Conservation (phyloP, 2,329 filamentous ascomycete genomes). For the Biscogniauxia mediterranea region DNA sequence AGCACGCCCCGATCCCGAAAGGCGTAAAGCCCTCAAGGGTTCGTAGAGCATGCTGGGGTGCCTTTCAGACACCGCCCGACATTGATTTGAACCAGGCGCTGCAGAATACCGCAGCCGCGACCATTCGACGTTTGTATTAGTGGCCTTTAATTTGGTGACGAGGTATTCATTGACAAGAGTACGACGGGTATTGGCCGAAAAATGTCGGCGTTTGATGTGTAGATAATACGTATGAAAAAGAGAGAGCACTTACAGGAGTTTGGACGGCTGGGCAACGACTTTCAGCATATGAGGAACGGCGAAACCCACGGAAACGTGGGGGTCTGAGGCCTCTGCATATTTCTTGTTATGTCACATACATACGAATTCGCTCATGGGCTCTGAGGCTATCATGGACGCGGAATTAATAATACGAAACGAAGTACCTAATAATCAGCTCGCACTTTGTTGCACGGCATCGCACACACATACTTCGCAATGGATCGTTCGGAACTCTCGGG, state of each 20-base stretch:
- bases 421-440: neutral
- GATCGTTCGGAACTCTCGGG: neutral
- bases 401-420: neutral
- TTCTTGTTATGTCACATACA: neutral
- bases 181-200: conserved; percentile 17
- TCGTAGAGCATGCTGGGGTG: conserved; percentile 7
- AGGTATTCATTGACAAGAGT: conserved; percentile 21
- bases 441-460: neutral
- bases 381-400: neutral
- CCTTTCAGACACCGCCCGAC: conserved; percentile 4
- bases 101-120: conserved; percentile 3
- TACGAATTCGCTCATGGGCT: neutral
- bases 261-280: conserved; percentile 26
- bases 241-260: conserved; percentile 26
- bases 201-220: conserved; percentile 20
- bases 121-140: conserved; percentile 32
- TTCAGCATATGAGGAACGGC: conserved; percentile 21
- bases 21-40: conserved; percentile 46
- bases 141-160: conserved; percentile 28
- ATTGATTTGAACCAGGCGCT: conserved; percentile 1
- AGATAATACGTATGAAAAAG: conserved; percentile 24
- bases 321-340: conserved; percentile 1
- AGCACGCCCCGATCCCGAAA: conserved; percentile 69
- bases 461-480: neutral
- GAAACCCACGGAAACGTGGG: neutral